Percentiles rank a stretch among this genome's conserved stretches.
Evolutionary conservation across 768 basidiomycete species (phyloP).

Genomic region (Boletales sp.): DNA sequence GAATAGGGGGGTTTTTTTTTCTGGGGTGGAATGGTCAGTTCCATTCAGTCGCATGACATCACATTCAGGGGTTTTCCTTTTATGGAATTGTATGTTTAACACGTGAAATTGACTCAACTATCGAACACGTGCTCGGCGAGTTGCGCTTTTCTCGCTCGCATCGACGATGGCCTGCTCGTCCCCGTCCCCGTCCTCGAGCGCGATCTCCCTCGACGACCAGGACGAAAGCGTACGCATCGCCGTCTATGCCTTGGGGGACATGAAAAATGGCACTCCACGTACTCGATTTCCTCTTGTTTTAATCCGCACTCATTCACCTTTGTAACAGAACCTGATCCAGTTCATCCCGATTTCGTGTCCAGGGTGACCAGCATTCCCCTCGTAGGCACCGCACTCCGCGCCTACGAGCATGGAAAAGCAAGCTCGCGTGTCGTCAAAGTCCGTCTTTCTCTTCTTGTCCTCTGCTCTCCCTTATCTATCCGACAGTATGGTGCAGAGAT

Average conservation of each 20-base stretch:
- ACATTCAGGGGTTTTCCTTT: conserved; percentile 5
- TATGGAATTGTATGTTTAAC: conserved; percentile 6
- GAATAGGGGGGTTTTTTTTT: neutral
- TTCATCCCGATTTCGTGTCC: conserved; percentile 38
- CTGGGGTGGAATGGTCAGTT: neutral
- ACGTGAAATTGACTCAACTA: conserved; percentile 20
- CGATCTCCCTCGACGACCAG: conserved; percentile 41
- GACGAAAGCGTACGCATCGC: conserved; percentile 82
- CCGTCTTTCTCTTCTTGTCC: conserved; percentile 9
- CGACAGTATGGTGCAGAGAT: conserved; percentile 83
- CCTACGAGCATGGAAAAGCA: conserved; percentile 81
- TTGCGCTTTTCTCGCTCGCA: neutral
- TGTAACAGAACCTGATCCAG: conserved; percentile 1
- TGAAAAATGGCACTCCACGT: conserved; percentile 49
- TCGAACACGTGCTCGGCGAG: conserved; percentile 8
- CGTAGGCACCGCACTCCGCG: conserved; percentile 66
- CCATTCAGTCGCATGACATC: neutral
- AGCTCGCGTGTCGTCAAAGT: conserved; percentile 85
- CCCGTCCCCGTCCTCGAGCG: conserved; percentile 9
- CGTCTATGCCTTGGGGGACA: conserved; percentile 70
- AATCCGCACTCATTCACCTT: too few relatives aligned
- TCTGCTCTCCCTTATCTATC: conserved; percentile 8
- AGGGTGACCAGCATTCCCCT: conserved; percentile 69
- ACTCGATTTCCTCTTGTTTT: too few relatives aligned
- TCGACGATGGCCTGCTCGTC: conserved; percentile 13